Conservation (phyloP, 345 rosid species). For the Abelmoschus esculentus region DNA sequence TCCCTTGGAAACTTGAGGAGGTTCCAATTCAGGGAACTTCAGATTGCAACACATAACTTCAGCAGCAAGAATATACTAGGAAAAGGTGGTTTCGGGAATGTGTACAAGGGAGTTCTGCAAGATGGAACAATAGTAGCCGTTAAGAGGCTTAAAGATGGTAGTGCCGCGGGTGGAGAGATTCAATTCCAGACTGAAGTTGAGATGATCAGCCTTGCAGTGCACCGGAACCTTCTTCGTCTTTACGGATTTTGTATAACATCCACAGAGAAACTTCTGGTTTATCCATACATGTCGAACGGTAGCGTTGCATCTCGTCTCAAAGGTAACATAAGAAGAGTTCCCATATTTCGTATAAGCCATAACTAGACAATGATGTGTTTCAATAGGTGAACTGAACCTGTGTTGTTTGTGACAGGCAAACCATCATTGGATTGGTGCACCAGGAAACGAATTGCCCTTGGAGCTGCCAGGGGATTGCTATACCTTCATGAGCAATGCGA, state of each 20-base stretch:
- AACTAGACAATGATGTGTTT: background rate
- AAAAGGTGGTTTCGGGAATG: slow-evolving; percentile 90
- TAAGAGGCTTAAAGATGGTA: slow-evolving; percentile 90
- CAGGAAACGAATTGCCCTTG: slow-evolving; percentile 84
- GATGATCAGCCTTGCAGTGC: slow-evolving; percentile 96
- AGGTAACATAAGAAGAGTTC: slow-evolving; percentile 32
- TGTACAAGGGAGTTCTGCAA: slow-evolving; percentile 79
- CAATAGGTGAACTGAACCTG: background rate
- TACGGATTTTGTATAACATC: slow-evolving; percentile 82
- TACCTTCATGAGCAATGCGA: slow-evolving; percentile 97
- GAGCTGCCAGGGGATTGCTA: slow-evolving; percentile 85
- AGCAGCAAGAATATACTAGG: slow-evolving; percentile 85
- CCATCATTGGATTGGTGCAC: slow-evolving; percentile 87
- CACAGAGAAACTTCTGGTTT: slow-evolving; percentile 81
- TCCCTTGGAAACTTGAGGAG: slow-evolving; percentile 82
- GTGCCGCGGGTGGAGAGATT: slow-evolving; percentile 68
- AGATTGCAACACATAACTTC: slow-evolving; percentile 72
- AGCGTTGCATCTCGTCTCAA: slow-evolving; percentile 94
- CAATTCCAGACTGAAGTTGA: slow-evolving; percentile 95
- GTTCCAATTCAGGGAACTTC: slow-evolving; percentile 86
- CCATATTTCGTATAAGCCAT: background rate
- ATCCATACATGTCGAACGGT: slow-evolving; percentile 95
- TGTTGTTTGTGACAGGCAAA: slow-evolving; percentile 35
- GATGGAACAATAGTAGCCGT: slow-evolving; percentile 82
- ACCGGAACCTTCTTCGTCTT: slow-evolving; percentile 81